Base-by-base conservation (phyloP, 768 basidiomycete genomes). In the Dendrothele bispora region DNA sequence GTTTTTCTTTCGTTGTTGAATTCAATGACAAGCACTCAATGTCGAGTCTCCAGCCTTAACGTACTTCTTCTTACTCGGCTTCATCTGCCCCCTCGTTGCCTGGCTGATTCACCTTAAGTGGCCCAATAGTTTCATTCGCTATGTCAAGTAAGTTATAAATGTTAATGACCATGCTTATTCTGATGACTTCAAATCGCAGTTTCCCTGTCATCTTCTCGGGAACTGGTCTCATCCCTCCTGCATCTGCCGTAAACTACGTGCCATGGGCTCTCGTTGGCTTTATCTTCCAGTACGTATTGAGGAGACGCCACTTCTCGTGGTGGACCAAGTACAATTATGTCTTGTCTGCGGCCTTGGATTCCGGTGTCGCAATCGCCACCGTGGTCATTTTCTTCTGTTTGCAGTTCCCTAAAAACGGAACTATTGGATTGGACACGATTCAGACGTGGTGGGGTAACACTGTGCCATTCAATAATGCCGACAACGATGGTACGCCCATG, bases 11-110 rank as follows among this genome's bases (percentile, higher is more conserved):
- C 14, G 20, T 35, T 21, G 7, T 43, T 36, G 12, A n/a, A 30
- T 43, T 44, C 21, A 27, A 29, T 39, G 35, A 41, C 18, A 37
- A 39, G 39, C 58, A 61, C 63, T 20, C n/a, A n/a, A n/a, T n/a
- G n/a, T n/a, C n/a, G n/a, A n/a, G n/a, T n/a, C 46, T 25, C 42
- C 34, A 45, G 8, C 29, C 71, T 70, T 70, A 7, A 73, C 91
- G n/a, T 58, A 76, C 3, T 91, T 88, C 70, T 93, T 93, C 86
- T 77, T 90, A 48, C 59, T 86, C 47, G 91, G 91, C 15, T 76
- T 82, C 40, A 8, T 83, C 41, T 74, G 78, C 43, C 90, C 90
- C 0, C 25, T 77, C 47, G 44, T 78, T 39, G 72, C 77, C 30
- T 90, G 77, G 58, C 51, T 82, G 51, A 56, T 84, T 48, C 67